Percentiles rank a stretch among this genome's conserved stretches.
Conservation (phyloP, 208 protist genomes). For the Trypanosoma conorhini region DNA sequence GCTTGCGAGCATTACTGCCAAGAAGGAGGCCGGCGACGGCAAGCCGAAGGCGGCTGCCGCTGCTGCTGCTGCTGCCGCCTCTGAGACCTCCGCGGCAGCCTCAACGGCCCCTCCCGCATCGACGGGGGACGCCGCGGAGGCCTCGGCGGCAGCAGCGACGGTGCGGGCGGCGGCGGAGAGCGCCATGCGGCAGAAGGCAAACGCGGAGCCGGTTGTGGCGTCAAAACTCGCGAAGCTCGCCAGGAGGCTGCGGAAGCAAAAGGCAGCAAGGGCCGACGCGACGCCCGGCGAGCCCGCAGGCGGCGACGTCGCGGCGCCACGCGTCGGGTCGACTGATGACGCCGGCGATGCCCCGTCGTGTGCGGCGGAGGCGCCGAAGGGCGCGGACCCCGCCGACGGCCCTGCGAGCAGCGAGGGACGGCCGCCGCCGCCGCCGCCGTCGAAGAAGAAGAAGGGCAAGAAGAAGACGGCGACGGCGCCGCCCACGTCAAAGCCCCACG, state of each 20-base stretch:
- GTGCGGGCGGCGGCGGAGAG: neutral
- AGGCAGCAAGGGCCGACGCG: neutral
- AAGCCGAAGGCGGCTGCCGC: neutral
- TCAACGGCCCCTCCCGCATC: neutral
- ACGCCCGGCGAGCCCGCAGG: neutral
- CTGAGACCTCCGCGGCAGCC: neutral
- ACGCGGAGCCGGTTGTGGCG: neutral
- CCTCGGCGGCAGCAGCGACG: neutral
- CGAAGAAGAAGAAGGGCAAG: conserved; percentile 5
- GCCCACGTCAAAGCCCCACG: neutral
- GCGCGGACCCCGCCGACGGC: neutral
- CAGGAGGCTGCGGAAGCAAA: neutral
- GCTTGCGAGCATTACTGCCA: neutral
- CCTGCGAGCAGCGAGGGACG: neutral
- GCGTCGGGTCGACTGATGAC: neutral
- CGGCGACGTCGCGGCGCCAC: neutral
- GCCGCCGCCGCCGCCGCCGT: neutral
- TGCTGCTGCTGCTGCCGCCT: neutral
- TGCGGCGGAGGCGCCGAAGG: neutral
- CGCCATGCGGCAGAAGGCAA: neutral
- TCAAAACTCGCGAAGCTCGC: neutral
- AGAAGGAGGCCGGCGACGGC: neutral
- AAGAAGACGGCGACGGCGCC: neutral
- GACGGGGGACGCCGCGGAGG: neutral
- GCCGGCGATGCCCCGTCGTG: neutral